Base-by-base conservation (phyloP, 2,329 filamentous ascomycete genomes). In the Harringtonia aguacate region DNA sequence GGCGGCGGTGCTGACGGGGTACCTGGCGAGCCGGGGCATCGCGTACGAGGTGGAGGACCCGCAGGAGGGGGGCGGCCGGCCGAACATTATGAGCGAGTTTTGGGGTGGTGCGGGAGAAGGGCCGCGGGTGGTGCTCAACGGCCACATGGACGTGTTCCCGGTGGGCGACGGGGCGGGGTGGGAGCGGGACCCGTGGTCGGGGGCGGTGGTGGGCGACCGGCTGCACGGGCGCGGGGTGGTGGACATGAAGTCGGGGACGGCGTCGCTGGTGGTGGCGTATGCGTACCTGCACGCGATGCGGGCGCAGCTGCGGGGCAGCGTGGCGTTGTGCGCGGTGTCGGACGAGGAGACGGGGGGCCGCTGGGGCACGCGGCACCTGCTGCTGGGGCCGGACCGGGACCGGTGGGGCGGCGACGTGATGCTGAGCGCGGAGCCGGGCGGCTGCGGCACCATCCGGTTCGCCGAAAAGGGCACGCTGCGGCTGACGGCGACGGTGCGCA, bases 211-310 rank as follows among this genome's bases (percentile, higher is more conserved):
- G 7, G 41, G 44, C n/a, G 41, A 46, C 31, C 41, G 47, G 7
- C 36, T 48, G 15, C 33, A 43, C 13, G 47, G 47, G 10, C 38
- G 44, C 24, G 44, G 44, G 13, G 47, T 46, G 3, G 47, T 48
- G 18, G 47, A 46, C 36, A 48, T 48, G 47, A 48, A 48, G 21
- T 44, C 45, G 20, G 46, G 47, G n/a, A 46, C 47, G 15, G 20
- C 44, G 4, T 44, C 47, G 27, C 41, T 48, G 13, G 38, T 45
- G n/a, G 27, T 46, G 12, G 44, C 47, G 4, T 48, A 46, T 17
- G 44, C 39, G 7, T 38, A 24, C 12, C 41, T 48, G 13, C 37
- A 40, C 20, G 38, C 21, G 12, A 22, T 18, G 9, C 35, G 44
- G 7, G 36, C 39, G 22, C 20, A 44, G 21, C 37, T 48, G 6